Conservation (phyloP, 176 grass and related monocot genomes). For the Aegilops umbellulata region DNA sequence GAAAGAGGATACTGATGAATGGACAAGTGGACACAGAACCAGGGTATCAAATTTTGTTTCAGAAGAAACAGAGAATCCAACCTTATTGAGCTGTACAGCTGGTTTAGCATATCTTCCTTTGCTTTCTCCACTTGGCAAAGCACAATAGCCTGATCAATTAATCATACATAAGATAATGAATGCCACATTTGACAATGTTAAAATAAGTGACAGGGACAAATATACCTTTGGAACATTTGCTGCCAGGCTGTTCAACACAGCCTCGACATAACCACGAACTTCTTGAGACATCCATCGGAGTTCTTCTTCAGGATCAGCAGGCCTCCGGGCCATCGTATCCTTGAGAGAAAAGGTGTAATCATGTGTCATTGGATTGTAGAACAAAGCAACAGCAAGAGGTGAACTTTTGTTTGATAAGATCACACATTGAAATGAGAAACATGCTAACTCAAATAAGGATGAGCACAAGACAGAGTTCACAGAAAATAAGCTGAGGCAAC, state of each 20-base stretch:
- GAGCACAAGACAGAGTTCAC: neutral
- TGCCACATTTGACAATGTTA: constrained; percentile 2
- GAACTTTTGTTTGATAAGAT: constrained; percentile 8
- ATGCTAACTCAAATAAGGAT: neutral
- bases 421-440: constrained; percentile 21
- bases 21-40: neutral
- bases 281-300: constrained; percentile 99
- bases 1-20: neutral
- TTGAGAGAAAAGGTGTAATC: constrained; percentile 15
- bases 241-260: constrained; percentile 94
- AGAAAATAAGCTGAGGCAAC: neutral
- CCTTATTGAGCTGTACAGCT: constrained; percentile 78
- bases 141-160: constrained; percentile 59
- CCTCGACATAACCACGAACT: constrained; percentile 97
- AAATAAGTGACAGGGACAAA: constrained; percentile 12
- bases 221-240: constrained; percentile 96
- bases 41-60: constrained; percentile 9
- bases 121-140: constrained; percentile 95
- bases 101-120: constrained; percentile 87
- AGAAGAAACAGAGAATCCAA: constrained; percentile 32
- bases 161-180: constrained; percentile 9
- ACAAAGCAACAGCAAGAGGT: constrained; percentile 11
- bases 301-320: constrained; percentile 98
- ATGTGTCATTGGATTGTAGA: neutral
- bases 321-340: constrained; percentile 70